Base-by-base conservation (phyloP, 2,329 filamentous ascomycete species). In the Colletotrichum tabaci region DNA sequence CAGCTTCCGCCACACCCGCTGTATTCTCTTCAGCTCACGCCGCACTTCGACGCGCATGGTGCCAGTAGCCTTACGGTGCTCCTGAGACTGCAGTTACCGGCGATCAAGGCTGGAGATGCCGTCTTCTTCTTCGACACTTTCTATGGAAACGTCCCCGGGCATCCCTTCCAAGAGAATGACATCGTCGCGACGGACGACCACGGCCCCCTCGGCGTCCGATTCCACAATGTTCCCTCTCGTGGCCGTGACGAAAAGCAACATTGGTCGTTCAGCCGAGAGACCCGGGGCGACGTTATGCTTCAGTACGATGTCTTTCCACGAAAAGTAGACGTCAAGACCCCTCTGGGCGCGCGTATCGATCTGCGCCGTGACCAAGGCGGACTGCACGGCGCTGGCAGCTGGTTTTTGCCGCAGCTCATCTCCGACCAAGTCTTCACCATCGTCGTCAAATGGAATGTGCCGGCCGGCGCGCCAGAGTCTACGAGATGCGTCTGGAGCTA, bases 401-500 rank as follows among this genome's bases (percentile, higher is more conserved):
- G 72, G 72, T 74, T 74, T 40, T 23, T 74, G 46, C 73, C 73
- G 7, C 57, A 67, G 21, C 50, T 74, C 9, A 44, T 67, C 9
- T 50, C 71, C 21, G 60, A 66, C n/a, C 55, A 61, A 18, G 13
- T 66, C 12, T 74, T 69, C 47, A 61, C 44, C 12, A 57, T 70
- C 42, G 40, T 61, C 9, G 72, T 74, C 7, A 66, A 60, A 13
- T 74, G 73, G 72, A 65, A 70, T 30, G n/a, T 74, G n/a, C 57
- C 65, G 12, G 57, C 63, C 9, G 26, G 26, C 30, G 72, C 72
- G 18, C 72, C 72, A 3, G 40, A 46, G 12, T 66, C 67, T 18
- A 74, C 73, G 13, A 66, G 73, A 23, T 64, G 71, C n/a, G 72
- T 74, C 35, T 74, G 73, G 72, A 71, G 72, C 5, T 62, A 67